Evolutionary conservation across 1,139 yeast genomes (phyloP).

Genomic region (Suhomyces anneliseae): DNA sequence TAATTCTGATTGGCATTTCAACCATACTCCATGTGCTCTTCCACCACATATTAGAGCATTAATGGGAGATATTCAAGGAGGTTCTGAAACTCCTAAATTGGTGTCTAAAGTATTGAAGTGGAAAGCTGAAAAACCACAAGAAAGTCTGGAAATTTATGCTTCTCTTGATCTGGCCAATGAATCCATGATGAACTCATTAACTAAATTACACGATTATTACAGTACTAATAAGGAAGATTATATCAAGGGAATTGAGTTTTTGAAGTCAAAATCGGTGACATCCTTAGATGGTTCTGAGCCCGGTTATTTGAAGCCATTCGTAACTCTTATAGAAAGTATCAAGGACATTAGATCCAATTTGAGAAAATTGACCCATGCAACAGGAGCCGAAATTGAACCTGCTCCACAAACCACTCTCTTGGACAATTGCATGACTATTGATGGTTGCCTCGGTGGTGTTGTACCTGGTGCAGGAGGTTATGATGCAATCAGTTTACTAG

Average conservation of each 20-base stretch:
- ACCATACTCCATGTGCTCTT: conserved; percentile 52
- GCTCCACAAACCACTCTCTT: conserved; percentile 66
- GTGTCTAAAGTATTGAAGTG: conserved; percentile 76
- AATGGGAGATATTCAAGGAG: conserved; percentile 93
- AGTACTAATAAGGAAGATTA: conserved; percentile 23
- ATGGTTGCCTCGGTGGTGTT: conserved; percentile 88
- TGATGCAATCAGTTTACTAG: conserved; percentile 82
- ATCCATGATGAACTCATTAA: conserved; percentile 51
- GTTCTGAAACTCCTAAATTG: conserved; percentile 90
- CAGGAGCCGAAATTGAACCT: conserved; percentile 92
- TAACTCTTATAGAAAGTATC: conserved; percentile 37
- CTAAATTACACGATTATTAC: conserved; percentile 35
- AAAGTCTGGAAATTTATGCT: conserved; percentile 53
- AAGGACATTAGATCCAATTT: conserved; percentile 53
- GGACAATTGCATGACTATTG: conserved; percentile 54
- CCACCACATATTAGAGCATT: conserved; percentile 69
- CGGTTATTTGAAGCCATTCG: conserved; percentile 13
- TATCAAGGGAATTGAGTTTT: conserved; percentile 9
- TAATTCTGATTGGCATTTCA: conserved; percentile 60
- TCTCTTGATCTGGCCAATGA: conserved; percentile 59
- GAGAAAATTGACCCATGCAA: conserved; percentile 55
- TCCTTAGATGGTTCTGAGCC: neutral
- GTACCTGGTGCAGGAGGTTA: conserved; percentile 99
- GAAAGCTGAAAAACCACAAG: conserved; percentile 55
- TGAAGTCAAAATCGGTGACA: neutral